Percentiles rank a stretch among this genome's conserved stretches.
phyloP scores from a whole-genome alignment of 2,329 filamentous ascomycete genomes.

The Aspergillus sp. region DNA sequence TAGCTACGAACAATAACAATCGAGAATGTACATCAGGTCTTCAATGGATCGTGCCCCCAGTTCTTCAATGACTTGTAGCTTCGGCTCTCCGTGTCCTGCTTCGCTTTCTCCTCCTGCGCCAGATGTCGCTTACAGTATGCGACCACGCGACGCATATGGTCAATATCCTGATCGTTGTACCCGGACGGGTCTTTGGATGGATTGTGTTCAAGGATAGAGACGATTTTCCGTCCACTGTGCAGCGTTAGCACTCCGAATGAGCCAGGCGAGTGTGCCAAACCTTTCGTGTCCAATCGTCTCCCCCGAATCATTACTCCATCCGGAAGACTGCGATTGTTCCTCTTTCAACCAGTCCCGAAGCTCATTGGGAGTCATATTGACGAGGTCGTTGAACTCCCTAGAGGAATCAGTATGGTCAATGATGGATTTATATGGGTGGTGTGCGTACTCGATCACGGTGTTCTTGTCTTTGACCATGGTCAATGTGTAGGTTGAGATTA shows the following conservation, averaged over 20 bases:
- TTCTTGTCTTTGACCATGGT: neutral
- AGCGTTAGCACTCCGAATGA: neutral
- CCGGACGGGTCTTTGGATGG: constrained; percentile 55
- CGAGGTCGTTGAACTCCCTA: constrained; percentile 63
- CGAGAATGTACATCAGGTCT: constrained; percentile 21
- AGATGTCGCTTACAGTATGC: constrained; percentile 66
- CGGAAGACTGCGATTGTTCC: constrained; percentile 56
- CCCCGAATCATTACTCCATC: constrained; percentile 59
- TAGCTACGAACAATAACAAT: neutral
- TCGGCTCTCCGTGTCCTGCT: constrained; percentile 54
- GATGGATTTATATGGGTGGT: neutral
- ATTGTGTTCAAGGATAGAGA: constrained; percentile 62
- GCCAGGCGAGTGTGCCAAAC: constrained; percentile 21
- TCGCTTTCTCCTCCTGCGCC: constrained; percentile 60
- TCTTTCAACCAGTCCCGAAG: constrained; percentile 61
- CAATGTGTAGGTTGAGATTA: neutral
- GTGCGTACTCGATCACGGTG: neutral
- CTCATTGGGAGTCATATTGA: constrained; percentile 64
- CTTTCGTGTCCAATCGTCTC: constrained; percentile 64
- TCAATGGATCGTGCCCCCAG: constrained; percentile 57
- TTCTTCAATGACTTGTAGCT: constrained; percentile 62
- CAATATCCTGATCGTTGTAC: constrained; percentile 57
- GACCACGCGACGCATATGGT: constrained; percentile 63
- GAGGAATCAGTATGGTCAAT: constrained; percentile 16
- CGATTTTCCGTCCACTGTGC: constrained; percentile 59